Evolutionary conservation across 345 rosid species (phyloP).

Genomic region (Lenwebbia sp.): DNA sequence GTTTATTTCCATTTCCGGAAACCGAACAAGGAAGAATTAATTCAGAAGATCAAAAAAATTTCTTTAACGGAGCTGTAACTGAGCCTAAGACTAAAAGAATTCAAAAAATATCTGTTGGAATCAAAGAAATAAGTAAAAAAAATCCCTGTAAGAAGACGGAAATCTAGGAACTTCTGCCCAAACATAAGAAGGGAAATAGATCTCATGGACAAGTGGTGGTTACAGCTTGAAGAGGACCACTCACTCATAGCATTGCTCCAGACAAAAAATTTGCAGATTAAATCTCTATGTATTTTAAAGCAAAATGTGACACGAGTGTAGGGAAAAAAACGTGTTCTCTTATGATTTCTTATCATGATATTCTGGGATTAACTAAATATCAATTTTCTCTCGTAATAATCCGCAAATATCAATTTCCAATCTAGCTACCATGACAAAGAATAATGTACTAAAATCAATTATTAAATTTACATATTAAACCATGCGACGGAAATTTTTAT

Average conservation of each 20-base stretch:
- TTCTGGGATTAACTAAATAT: background rate
- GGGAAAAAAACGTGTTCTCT: background rate
- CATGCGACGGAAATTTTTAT: background rate
- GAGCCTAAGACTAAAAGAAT: too few relatives aligned
- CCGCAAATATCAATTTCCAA: background rate
- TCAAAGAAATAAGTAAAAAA: too few relatives aligned
- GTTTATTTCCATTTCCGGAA: background rate
- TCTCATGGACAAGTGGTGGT: too few relatives aligned
- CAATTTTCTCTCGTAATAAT: background rate
- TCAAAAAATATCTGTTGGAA: too few relatives aligned
- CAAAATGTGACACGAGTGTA: background rate
- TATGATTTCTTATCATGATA: background rate
- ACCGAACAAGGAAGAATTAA: background rate
- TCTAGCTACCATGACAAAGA: background rate
- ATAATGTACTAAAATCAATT: background rate
- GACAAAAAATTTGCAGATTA: background rate
- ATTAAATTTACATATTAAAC: background rate
- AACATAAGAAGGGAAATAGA: too few relatives aligned
- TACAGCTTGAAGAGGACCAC: too few relatives aligned
- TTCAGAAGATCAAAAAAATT: background rate
- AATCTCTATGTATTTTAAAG: background rate
- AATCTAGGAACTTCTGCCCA: too few relatives aligned
- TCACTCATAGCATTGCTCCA: background rate
- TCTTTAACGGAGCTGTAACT: too few relatives aligned
- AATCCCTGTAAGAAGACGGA: too few relatives aligned